Conservation (phyloP, 177 flowering plant species). For the Telopea speciosissima region DNA sequence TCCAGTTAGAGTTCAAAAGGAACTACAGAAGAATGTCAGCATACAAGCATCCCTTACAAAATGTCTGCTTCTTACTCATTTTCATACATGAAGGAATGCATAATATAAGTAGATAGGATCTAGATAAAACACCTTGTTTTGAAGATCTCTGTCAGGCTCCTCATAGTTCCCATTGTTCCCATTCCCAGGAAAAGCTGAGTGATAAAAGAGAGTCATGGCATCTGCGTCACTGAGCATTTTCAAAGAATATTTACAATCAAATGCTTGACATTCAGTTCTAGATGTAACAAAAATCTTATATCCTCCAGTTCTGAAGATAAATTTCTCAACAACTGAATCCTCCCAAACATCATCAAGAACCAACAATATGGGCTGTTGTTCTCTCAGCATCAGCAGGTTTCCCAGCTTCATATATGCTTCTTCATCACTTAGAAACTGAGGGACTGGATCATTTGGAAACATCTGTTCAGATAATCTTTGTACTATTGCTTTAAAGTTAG, state of each 20-base stretch:
- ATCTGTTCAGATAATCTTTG: conserved; percentile 20
- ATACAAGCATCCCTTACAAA: neutral
- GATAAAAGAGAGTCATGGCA: conserved; percentile 33
- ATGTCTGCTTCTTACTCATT: neutral
- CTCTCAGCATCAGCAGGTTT: conserved; percentile 10
- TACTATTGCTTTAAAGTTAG: conserved; percentile 21
- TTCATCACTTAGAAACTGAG: conserved; percentile 25
- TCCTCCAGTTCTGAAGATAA: conserved; percentile 15
- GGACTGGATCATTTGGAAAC: conserved; percentile 4
- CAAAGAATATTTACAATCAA: conserved; percentile 25
- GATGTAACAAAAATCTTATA: conserved; percentile 46
- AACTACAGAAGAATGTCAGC: neutral
- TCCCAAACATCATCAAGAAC: conserved; percentile 54
- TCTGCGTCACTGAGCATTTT: conserved; percentile 24
- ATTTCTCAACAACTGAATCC: conserved; percentile 26
- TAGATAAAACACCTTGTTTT: conserved; percentile 20
- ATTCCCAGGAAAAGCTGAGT: conserved; percentile 21
- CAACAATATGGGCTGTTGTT: conserved; percentile 22
- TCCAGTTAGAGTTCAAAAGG: neutral
- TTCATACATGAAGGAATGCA: neutral
- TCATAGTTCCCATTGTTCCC: conserved; percentile 1
- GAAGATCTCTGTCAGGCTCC: conserved; percentile 18
- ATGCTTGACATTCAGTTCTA: conserved; percentile 23
- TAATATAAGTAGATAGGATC: neutral
- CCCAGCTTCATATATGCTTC: conserved; percentile 25